These are phyloP conservation scores for Beauveria varroae DNA, from an alignment of 2,329 filamentous ascomycete genomes.

Conservation along the genomic window DNA sequence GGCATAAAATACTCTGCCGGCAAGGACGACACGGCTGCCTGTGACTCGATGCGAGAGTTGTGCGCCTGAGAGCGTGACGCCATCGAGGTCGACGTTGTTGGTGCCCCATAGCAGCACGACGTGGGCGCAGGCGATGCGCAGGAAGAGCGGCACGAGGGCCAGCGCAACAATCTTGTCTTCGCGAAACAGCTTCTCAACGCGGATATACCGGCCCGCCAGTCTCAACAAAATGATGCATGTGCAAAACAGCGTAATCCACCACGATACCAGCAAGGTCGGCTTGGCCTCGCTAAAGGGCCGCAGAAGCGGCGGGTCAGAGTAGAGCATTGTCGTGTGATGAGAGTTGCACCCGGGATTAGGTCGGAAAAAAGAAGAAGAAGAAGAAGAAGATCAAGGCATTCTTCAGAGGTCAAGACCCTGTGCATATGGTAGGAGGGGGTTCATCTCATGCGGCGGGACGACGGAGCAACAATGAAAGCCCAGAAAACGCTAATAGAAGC, in stretches of 20 bases:
- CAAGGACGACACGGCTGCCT: constrained; percentile 72
- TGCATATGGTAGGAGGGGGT: neutral
- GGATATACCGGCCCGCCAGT: constrained; percentile 68
- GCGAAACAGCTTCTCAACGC: constrained; percentile 72
- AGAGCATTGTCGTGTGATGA: constrained; percentile 26
- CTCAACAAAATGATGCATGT: constrained; percentile 71
- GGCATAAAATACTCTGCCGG: constrained; percentile 74
- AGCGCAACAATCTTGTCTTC: constrained; percentile 79
- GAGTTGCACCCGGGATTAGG: neutral
- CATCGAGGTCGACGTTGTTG: constrained; percentile 65
- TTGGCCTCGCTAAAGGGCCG: constrained; percentile 51
- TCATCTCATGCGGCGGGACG: neutral
- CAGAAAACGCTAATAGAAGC: neutral
- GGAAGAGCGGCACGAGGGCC: constrained; percentile 68
- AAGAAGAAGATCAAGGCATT: neutral
- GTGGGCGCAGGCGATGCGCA: constrained; percentile 76
- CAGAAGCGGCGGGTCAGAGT: constrained; percentile 41
- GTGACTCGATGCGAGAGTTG: constrained; percentile 56
- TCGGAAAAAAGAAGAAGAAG: neutral
- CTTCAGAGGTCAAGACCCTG: neutral
- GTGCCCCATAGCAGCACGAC: constrained; percentile 78
- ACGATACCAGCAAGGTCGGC: constrained; percentile 80
- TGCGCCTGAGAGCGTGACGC: constrained; percentile 38
- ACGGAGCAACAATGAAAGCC: neutral
- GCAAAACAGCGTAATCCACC: constrained; percentile 83